Evolutionary conservation across 768 basidiomycete species (phyloP).

Genomic region (Pulveroboletus sp.): DNA sequence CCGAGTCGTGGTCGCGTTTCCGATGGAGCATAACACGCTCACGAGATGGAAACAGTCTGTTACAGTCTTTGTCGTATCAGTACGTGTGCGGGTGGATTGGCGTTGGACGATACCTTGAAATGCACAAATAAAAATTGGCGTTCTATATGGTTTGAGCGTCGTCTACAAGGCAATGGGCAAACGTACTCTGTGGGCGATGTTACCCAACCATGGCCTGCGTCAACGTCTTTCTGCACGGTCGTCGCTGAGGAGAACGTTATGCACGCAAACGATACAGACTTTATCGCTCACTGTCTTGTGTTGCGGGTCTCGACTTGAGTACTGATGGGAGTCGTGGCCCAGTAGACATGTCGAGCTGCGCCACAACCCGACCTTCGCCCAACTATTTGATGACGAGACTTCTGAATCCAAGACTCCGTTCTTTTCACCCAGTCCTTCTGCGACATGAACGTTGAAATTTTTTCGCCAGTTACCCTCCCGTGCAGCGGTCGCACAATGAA

Average conservation of each 20-base stretch:
- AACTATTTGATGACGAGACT: too few species aligned
- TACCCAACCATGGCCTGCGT: conserved; percentile 53
- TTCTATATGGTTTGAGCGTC: conserved; percentile 40
- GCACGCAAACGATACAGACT: not conserved
- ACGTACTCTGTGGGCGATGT: conserved; percentile 67
- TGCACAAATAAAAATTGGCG: conserved; percentile 79
- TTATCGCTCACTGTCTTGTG: conserved; percentile 28
- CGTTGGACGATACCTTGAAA: conserved; percentile 43
- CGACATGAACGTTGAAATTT: conserved; percentile 17
- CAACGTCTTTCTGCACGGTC: conserved; percentile 55
- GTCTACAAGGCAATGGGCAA: not conserved
- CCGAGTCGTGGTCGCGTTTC: conserved; percentile 66
- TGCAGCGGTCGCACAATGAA: conserved; percentile 33
- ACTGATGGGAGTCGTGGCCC: conserved; percentile 33
- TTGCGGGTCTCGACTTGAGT: conserved; percentile 32
- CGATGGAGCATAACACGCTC: conserved; percentile 70
- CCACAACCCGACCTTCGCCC: too few species aligned
- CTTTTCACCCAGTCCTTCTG: too few species aligned
- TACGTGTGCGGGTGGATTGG: not conserved
- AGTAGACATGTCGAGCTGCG: conserved; percentile 7
- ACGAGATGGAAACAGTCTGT: conserved; percentile 67
- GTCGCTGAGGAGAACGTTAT: conserved; percentile 33
- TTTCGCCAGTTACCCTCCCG: conserved; percentile 30
- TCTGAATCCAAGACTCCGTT: too few species aligned
- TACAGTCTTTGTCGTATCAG: conserved; percentile 47